Evolutionary conservation across 2,329 filamentous ascomycete species (phyloP), one percentile per base, ranked within the genome.

Genomic region (Ophiostoma piceae): DNA sequence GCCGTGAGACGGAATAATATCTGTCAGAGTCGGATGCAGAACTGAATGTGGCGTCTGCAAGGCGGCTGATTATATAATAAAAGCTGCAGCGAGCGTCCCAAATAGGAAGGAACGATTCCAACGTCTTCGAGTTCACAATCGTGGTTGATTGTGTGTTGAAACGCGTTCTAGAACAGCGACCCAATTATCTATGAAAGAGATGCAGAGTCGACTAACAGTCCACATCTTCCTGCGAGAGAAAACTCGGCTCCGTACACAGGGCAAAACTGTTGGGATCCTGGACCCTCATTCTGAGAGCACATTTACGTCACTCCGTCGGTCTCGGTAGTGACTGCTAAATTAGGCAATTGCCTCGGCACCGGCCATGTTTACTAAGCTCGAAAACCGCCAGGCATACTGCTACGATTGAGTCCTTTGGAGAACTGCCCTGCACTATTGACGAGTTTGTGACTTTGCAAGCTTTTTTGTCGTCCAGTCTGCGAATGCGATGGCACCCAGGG

Each of bases 241-340:
- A 26, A 57, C 51, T 35, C 35, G 35, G 8, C 35, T 35, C 35
- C 35, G 35, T 26, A 51, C 8, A n/a, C 6, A 51, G 8, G 26
- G n/a, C 26, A 62, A 62, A 62, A 62, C 26, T 62, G 57, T 32
- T 29, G 57, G 26, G 26, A 62, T 32, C n/a, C 12, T 62, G 57
- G 57, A 62, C 26, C 57, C 57, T 62, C 57, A 19, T 22, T 26
- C 6, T 26, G 26, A 8, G 47, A 19, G n/a, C 12, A 47, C 11
- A 57, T 57, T 11, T 22, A 57, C 51, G 51, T 22, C n/a, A 32
- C 57, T 16, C 3, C 2, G 32, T 39, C 35, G 19, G 26, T 39
- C 51, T 65, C 62, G 62, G 62, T 12, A 35, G 62, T 65, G 62
- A 65, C 62, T 65, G 19, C 62, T 65, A 19, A n/a, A 39, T 41